These are phyloP conservation scores for Chytridium lagenaria DNA, from an alignment of 371 early-diverging fungal genomes.

Conservation along the genomic window DNA sequence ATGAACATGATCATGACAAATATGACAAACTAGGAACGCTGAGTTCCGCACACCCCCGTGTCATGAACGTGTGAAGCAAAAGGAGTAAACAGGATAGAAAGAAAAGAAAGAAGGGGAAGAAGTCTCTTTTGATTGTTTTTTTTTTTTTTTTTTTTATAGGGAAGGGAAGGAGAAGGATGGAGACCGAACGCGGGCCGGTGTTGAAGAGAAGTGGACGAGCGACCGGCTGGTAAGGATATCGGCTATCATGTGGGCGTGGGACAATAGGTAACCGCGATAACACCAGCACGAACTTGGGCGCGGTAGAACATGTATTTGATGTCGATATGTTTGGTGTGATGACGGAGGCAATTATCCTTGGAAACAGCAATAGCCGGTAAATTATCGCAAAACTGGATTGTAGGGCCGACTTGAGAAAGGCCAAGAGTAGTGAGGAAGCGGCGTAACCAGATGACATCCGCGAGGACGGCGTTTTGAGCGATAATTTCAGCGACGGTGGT, in stretches of 20 bases:
- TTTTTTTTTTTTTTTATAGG: too few species aligned
- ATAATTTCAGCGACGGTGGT: not conserved
- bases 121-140: too few species aligned
- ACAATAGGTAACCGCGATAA: not conserved
- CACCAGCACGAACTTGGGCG: not conserved
- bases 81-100: too few species aligned
- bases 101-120: too few species aligned
- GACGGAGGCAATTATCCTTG: not conserved
- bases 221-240: not conserved
- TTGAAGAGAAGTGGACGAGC: not conserved
- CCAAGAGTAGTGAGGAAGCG: not conserved
- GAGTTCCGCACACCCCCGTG: not conserved
- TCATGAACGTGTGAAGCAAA: too few species aligned
- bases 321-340: not conserved
- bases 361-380: not conserved
- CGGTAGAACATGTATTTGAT: constrained; percentile 11
- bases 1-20: too few species aligned
- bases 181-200: not conserved
- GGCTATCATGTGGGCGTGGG: not conserved
- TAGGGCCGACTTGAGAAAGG: not conserved
- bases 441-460: not conserved
- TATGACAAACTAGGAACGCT: too few species aligned
- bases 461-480: not conserved
- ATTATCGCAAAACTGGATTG: not conserved
- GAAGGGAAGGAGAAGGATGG: not conserved